phyloP scores from a whole-genome alignment of 2,329 filamentous ascomycete genomes.

The Geosmithia putterillii region DNA sequence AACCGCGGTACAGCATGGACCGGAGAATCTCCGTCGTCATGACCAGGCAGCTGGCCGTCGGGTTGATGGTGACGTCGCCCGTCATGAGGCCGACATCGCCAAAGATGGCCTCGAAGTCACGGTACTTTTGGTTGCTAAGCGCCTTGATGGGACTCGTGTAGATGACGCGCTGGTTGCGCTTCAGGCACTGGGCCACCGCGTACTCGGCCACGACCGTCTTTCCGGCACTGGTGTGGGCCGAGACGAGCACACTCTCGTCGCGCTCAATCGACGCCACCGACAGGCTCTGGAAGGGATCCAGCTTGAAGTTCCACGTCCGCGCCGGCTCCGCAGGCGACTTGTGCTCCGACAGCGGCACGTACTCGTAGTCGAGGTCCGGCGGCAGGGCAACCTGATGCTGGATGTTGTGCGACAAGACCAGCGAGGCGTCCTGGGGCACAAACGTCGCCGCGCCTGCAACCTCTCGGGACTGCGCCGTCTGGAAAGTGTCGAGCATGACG shows the following conservation, averaged over 20 bases:
- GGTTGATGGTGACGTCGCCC: slow-evolving; percentile 97
- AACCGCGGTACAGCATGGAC: slow-evolving; percentile 95
- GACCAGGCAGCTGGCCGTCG: slow-evolving; percentile 91
- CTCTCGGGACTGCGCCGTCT: slow-evolving; percentile 89
- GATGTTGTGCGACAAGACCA: slow-evolving; percentile 91
- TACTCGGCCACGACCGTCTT: slow-evolving; percentile 99
- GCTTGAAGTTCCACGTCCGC: slow-evolving; percentile 72
- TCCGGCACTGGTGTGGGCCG: slow-evolving; percentile 92
- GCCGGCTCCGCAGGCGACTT: slow-evolving; percentile 81
- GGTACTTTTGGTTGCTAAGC: slow-evolving; percentile 95
- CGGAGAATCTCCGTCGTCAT: slow-evolving; percentile 99
- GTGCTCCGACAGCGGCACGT: slow-evolving; percentile 89
- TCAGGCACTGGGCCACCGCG: slow-evolving; percentile 91
- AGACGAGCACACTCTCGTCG: slow-evolving; percentile 92
- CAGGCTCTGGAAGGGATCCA: slow-evolving; percentile 95
- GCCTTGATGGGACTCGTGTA: slow-evolving; percentile 99
- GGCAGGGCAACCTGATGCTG: slow-evolving; percentile 95
- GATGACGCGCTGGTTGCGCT: slow-evolving; percentile 95
- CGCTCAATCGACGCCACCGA: slow-evolving; percentile 91
- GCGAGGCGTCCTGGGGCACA: slow-evolving; percentile 50
- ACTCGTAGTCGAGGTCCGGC: slow-evolving; percentile 86
- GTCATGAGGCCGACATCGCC: slow-evolving; percentile 98
- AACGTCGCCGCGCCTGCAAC: slow-evolving; percentile 68
- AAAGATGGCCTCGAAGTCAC: slow-evolving; percentile 92
- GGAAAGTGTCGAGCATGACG: slow-evolving; percentile 83